Evolutionary conservation across 805 yeast species (phyloP), one percentile per base, ranked within the genome.

Genomic region (Nakazawaea ishiwadae): DNA sequence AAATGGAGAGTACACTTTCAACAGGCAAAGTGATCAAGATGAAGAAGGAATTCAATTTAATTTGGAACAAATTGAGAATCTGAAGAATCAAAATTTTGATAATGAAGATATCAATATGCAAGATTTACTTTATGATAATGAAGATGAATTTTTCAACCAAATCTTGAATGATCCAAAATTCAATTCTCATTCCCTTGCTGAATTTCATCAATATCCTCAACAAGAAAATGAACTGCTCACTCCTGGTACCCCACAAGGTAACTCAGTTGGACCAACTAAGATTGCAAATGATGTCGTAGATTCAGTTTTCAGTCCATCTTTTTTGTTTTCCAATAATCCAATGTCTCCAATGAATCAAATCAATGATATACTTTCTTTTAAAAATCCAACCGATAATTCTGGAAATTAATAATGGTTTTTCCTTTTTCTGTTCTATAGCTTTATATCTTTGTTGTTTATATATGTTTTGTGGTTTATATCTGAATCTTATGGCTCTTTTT

Each of bases 71-170:
- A 12, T 23, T 15, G 37, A 14, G 11, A n/a, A 17, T 16, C 10
- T 8, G 23, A 11, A 19, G 4, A n/a, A n/a, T n/a, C n/a, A n/a
- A n/a, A 21, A 12, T 19, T 14, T 12, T 15, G 15, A 20, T 24
- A 24, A 34, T 14, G 35, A 28, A 5, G 34, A 34, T 20, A 18
- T 16, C 5, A 9, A 33, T 7, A 33, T 47, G 36, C 29, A 44
- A 8, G 48, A 44, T 19, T 32, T 51, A 26, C 24, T 49, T n/a
- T 46, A 40, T 28, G 54, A 47, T 3, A 41, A 51, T 38, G 40
- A 47, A 17, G 53, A 51, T 21, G 44, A 29, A 15, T 38, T 51
- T 31, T 28, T 52, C 20, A 44, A 50, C 14, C 45, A 44, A 5
- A 39, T 53, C 3, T 38, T 45, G 14, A 21, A 26, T 8, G 53